These are phyloP conservation scores for Flammula alnicola DNA, from an alignment of 1,284 basidiomycete species.

Conservation along the genomic window DNA sequence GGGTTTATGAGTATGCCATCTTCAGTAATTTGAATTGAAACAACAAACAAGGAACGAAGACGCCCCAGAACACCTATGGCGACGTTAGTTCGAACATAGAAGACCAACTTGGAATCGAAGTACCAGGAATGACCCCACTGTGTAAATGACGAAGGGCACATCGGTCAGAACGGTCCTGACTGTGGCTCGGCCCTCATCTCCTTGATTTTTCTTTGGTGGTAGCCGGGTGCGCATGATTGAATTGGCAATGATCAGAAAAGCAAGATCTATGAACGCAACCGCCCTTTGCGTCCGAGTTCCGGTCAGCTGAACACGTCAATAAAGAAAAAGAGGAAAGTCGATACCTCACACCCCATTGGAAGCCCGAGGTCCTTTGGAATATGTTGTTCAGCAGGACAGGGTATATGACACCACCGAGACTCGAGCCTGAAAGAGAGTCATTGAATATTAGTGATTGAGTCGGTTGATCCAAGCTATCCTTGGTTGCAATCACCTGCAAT, in stretches of 20 bases:
- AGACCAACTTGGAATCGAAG: slow-evolving; percentile 1
- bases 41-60: slow-evolving; percentile 24
- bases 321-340: slow-evolving; percentile 11
- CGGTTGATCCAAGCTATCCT: not conserved
- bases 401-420: slow-evolving; percentile 26
- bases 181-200: slow-evolving; percentile 19
- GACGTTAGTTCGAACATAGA: slow-evolving; percentile 5
- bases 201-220: slow-evolving; percentile 36
- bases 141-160: slow-evolving; percentile 31
- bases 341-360: slow-evolving; percentile 39
- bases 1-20: not conserved
- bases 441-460: not conserved
- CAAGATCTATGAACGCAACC: slow-evolving; percentile 31
- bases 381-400: slow-evolving; percentile 40
- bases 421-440: slow-evolving; percentile 20
- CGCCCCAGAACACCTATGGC: slow-evolving; percentile 24
- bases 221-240: slow-evolving; percentile 43
- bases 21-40: not conserved
- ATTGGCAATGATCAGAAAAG: slow-evolving; percentile 30
- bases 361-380: slow-evolving; percentile 40
- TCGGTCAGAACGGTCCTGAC: slow-evolving; percentile 23
- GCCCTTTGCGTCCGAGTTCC: slow-evolving; percentile 20
- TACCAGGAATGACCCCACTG: slow-evolving; percentile 43
- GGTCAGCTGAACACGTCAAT: slow-evolving; percentile 16
- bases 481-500: slow-evolving; percentile 22